Percentiles rank a stretch among this genome's conserved stretches.
Conservation (phyloP, 1,284 basidiomycete genomes). For the Singerocomus rubriflavus region DNA sequence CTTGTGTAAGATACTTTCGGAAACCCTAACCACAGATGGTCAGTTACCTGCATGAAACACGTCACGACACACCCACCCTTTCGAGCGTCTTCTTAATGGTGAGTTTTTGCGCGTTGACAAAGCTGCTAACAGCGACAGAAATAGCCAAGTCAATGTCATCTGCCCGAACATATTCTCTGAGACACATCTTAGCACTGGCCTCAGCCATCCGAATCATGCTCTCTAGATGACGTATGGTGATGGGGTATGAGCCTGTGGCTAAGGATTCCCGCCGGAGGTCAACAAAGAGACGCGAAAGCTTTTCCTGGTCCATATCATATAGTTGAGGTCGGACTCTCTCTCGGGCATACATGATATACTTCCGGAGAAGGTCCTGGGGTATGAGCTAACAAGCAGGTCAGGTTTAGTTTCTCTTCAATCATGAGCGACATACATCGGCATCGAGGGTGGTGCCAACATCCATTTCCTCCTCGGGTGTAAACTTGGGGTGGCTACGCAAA, state of each 20-base stretch:
- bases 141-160: conserved; percentile 99
- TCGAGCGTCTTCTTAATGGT: conserved; percentile 98
- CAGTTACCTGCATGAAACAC: conserved; percentile 7
- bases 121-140: conserved; percentile 91
- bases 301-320: conserved; percentile 94
- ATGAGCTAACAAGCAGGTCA: conserved; percentile 66
- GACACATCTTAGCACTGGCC: conserved; percentile 97
- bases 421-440: conserved; percentile 69
- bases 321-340: conserved; percentile 92
- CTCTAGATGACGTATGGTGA: conserved; percentile 97
- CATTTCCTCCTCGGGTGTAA: conserved; percentile 82
- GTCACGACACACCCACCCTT: conserved; percentile 55
- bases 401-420: conserved; percentile 1
- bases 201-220: conserved; percentile 99
- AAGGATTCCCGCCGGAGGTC: conserved; percentile 95
- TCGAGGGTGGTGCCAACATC: conserved; percentile 87
- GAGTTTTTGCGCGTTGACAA: conserved; percentile 97
- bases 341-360: conserved; percentile 99
- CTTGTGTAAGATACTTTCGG: conserved; percentile 95
- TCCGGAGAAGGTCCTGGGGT: conserved; percentile 94
- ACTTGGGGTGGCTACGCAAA: conserved; percentile 90
- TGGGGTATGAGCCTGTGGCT: conserved; percentile 96
- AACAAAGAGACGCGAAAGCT: conserved; percentile 91
- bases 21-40: conserved; percentile 61
- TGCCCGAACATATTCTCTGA: conserved; percentile 91